Evolutionary conservation across 495 filamentous ascomycete species (phyloP).

Genomic region (Alectoria sarmentosa): DNA sequence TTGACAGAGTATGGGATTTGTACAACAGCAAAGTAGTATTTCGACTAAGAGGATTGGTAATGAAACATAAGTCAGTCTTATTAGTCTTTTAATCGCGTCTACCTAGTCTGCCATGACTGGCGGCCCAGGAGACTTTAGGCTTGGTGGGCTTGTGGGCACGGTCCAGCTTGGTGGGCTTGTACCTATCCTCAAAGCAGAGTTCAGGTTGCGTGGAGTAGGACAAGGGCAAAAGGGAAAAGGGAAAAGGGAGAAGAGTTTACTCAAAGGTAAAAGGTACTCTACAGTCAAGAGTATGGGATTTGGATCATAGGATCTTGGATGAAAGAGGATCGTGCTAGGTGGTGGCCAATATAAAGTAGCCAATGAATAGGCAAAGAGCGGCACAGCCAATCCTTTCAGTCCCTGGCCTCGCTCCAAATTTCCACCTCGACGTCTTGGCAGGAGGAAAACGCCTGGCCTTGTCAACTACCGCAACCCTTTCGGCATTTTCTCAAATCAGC

Average conservation of each 20-base stretch:
- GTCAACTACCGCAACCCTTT: background rate
- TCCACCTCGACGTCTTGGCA: background rate
- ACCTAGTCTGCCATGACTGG: too few relatives aligned
- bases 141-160: background rate
- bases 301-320: background rate
- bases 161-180: background rate
- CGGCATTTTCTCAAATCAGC: background rate
- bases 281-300: too few relatives aligned
- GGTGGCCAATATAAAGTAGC: too few relatives aligned
- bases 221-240: background rate
- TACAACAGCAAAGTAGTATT: too few relatives aligned
- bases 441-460: background rate
- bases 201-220: background rate
- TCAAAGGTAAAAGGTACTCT: too few relatives aligned
- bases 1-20: too few relatives aligned
- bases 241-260: too few relatives aligned
- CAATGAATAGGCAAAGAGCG: background rate
- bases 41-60: background rate
- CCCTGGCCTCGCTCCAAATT: background rate
- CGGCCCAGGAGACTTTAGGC: too few relatives aligned
- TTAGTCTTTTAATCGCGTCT: background rate
- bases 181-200: too few relatives aligned
- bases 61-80: background rate
- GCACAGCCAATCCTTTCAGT: background rate
- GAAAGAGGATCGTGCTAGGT: too few relatives aligned